Evolutionary conservation across 2,329 filamentous ascomycete species (phyloP), one percentile per base, ranked within the genome.

Genomic region (Fusarium multiceps): DNA sequence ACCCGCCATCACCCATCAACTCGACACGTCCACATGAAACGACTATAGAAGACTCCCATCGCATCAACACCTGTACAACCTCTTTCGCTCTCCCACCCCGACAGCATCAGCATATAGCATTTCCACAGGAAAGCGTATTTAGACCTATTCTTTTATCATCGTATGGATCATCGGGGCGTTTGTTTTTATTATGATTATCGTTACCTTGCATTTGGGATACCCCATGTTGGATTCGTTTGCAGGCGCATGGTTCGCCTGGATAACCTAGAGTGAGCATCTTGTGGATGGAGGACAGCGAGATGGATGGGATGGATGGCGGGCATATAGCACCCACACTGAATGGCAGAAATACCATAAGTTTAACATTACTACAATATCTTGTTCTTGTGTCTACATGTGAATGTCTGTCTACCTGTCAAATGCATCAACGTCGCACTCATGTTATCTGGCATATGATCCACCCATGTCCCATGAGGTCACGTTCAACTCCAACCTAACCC

Each of bases 271-370:
- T 53, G 59, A 9, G 27, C 18, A 37, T 23, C 41, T 57, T 40
- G 28, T 30, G 28, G 28, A 30, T 30, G 28, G 28, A 30, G 28
- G 28, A 30, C 13, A 30, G 28, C 5, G 12, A 30, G 28, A 30
- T 30, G 41, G 56, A 50, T n/a, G 61, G 61, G 59, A 48, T 30
- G 28, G 59, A 57, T 56, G 34, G 59, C 28, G 47, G 63, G 47
- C 53, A 59, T 50, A 69, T 73, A 74, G 73, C 71, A 71, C 73
- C 61, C 58, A 77, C 70, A 77, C 77, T 79, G 77, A 79, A 79
- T 78, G 76, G 77, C 76, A 79, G 75, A 65, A 79, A 79, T 78
- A 79, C 76, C 77, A 79, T 78, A 77, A 78, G 60, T 65, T 67
- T 68, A 51, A 68, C 40, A 59, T 27, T 59, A 53, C 30, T 59